Base-by-base conservation (phyloP, 1,284 basidiomycete species). In the Sanghuangporus weigelae region DNA sequence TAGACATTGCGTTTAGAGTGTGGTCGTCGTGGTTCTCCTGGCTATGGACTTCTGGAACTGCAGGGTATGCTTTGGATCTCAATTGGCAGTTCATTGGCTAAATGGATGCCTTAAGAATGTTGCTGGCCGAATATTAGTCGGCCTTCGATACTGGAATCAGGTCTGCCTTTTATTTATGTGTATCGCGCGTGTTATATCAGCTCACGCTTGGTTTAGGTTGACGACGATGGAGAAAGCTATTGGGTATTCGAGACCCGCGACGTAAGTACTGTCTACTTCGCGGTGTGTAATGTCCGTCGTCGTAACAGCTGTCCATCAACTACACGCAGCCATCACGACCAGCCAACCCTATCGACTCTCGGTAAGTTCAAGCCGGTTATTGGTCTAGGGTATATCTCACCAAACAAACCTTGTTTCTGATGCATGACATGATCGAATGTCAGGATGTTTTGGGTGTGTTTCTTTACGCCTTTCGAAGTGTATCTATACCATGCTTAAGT, bases 41-140 rank as follows among this genome's bases (percentile, higher is more conserved):
- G 90, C 95, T 0, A 90, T 95, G 82, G 95, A 98, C 76, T 98
- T 98, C 73, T 97, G 95, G 96, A 97, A 96, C 71, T 95, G 93
- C 68, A 78, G 93, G 71, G 93, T 93, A 70, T 66, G 51, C 21
- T 23, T 54, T 48, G 16, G 59, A 10, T 31, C 36, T 55, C 6
- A 55, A 60, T 31, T 59, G 51, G n/a, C 11, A 39, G 54, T 50
- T 6, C 16, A 14, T 16, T 62, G 8, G 14, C 64, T 64, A 38
- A 59, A 59, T 57, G 2, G 26, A 23, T 49, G 19, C 31, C 19
- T n/a, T 31, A 69, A 95, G 89, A 98, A 98, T 71, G 93, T 98
- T 23, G 86, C 95, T 0, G 95, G 95, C 2, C 80, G 96, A 66
- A 93, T 90, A 10, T 79, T 98, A 11, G 95, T 97, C 10, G 95